A percentile compares a stretch with the other conserved stretches of the same genome.
Conservation (phyloP, 2,329 filamentous ascomycete genomes). For the Fusarium tuaranense region DNA sequence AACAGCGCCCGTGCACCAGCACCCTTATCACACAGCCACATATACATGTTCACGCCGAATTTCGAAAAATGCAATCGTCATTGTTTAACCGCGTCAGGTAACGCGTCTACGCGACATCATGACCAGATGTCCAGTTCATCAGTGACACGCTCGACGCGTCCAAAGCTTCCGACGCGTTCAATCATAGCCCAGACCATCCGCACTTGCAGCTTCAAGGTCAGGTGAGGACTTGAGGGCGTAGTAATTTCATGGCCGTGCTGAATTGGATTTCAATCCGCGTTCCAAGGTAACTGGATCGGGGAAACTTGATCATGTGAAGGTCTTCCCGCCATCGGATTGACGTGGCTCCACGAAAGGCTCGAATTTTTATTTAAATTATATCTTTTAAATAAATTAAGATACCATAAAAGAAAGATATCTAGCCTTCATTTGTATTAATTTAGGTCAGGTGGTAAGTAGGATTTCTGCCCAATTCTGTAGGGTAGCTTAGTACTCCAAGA, state of each 20-base stretch:
- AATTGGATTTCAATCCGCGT: not conserved
- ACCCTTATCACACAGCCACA: not conserved
- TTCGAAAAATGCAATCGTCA: not conserved
- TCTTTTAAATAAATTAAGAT: not conserved
- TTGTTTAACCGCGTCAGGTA: not conserved
- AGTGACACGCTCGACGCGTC: not conserved
- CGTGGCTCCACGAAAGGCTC: not conserved
- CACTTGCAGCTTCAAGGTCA: too few relatives aligned
- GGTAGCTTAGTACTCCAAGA: not conserved
- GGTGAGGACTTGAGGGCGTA: not conserved
- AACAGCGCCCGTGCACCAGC: not conserved
- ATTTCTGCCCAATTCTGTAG: not conserved
- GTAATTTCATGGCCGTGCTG: not conserved
- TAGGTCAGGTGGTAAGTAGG: not conserved
- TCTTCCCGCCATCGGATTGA: not conserved
- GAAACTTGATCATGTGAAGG: not conserved
- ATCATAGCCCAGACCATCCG: not conserved
- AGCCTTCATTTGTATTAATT: not conserved
- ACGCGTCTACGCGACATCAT: not conserved
- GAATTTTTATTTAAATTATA: not conserved
- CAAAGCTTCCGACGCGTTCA: not conserved
- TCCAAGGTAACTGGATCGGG: too few relatives aligned
- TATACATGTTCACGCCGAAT: not conserved
- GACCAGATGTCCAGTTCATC: not conserved
- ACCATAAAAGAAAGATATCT: not conserved